phyloP scores from a whole-genome alignment of 148 eudicot genomes.

The Amaranthus hypochondriacus region DNA sequence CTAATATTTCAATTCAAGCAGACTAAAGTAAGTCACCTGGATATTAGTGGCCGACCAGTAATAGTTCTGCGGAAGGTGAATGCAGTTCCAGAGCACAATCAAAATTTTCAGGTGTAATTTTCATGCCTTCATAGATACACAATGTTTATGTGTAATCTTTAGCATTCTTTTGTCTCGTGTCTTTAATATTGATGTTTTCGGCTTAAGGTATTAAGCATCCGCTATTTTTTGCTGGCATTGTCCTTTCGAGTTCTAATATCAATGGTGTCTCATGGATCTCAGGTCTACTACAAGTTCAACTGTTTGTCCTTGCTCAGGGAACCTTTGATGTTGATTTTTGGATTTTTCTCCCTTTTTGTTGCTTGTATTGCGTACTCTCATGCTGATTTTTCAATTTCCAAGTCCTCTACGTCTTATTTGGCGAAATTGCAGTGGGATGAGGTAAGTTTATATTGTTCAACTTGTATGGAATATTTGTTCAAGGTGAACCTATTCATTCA shows the following conservation, averaged over 20 bases:
- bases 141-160: neutral
- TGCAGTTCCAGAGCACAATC: slow-evolving; percentile 81
- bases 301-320: slow-evolving; percentile 67
- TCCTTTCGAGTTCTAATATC: neutral
- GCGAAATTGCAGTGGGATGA: slow-evolving; percentile 97
- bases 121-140: neutral
- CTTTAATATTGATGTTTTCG: neutral
- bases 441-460: slow-evolving; percentile 33
- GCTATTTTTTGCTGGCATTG: neutral
- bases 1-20: slow-evolving; percentile 34
- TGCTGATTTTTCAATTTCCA: slow-evolving; percentile 92
- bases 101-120: slow-evolving; percentile 66
- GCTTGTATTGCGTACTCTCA: slow-evolving; percentile 75
- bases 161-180: neutral
- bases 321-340: slow-evolving; percentile 85
- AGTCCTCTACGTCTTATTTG: slow-evolving; percentile 80
- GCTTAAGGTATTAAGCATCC: neutral
- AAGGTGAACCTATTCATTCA: neutral
- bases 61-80: slow-evolving; percentile 66
- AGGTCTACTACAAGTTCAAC: slow-evolving; percentile 94
- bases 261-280: slow-evolving; percentile 23
- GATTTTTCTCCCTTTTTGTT: slow-evolving; percentile 80
- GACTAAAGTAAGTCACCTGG: slow-evolving; percentile 81
- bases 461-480: neutral
- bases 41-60: slow-evolving; percentile 87